Evolutionary conservation across 2,329 filamentous ascomycete species (phyloP).

Genomic region (Fusarium duplospermum): DNA sequence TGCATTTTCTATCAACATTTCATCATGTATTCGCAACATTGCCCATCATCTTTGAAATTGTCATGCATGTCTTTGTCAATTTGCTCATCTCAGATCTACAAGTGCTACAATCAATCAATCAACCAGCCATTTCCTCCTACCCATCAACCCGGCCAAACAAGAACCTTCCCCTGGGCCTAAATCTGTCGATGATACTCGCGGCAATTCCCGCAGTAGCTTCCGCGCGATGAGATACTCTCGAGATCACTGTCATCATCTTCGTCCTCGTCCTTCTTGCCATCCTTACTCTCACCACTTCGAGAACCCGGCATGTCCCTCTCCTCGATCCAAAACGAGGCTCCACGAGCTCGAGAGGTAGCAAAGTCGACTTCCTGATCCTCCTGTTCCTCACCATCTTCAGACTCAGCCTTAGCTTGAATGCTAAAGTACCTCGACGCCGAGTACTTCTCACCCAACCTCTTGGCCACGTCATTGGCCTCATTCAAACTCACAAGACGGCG

Average conservation of each 20-base stretch:
- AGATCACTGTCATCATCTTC: constrained; percentile 21
- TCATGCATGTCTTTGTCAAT: not conserved
- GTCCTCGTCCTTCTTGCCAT: not conserved
- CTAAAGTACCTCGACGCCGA: constrained; percentile 52
- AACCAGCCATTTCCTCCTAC: not conserved
- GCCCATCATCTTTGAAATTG: not conserved
- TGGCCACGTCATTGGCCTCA: constrained; percentile 70
- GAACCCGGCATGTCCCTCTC: constrained; percentile 5
- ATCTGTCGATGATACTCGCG: constrained; percentile 19
- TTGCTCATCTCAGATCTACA: not conserved
- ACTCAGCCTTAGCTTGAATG: constrained; percentile 44
- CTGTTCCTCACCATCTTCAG: constrained; percentile 30
- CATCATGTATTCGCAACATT: not conserved
- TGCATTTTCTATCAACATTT: not conserved
- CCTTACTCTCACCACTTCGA: constrained; percentile 26
- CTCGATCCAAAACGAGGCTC: not conserved
- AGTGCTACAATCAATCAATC: not conserved
- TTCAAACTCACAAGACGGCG: constrained; percentile 65
- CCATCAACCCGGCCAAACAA: not conserved
- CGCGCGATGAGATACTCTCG: constrained; percentile 7
- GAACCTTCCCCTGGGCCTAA: not conserved
- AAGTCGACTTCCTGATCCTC: constrained; percentile 46
- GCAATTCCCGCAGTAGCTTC: constrained; percentile 16
- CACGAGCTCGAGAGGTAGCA: constrained; percentile 39
- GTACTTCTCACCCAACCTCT: constrained; percentile 64